Base-by-base conservation (phyloP, 2,329 filamentous ascomycete genomes). In the Graphilbum sp. region DNA sequence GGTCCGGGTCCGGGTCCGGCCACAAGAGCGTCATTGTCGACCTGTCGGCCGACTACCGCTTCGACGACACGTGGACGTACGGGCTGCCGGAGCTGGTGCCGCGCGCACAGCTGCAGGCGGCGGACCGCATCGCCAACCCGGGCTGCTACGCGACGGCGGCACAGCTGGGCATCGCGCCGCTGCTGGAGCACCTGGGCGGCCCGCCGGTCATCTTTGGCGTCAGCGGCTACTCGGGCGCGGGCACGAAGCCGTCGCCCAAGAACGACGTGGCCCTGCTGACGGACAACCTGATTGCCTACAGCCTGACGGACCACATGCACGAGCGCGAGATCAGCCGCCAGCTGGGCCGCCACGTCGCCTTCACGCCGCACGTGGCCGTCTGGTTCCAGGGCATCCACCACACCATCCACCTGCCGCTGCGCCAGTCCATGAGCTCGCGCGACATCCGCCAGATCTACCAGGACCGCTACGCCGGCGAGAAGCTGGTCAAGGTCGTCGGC, bases 381-480 rank as follows among this genome's bases (percentile, higher is more conserved):
- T 96, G 86, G 88, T 96, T 96, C 72, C 80, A 92, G 54, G 88
- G 88, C 46, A 96, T 96, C 49, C 77, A 84, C 54, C 82, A 87
- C 59, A 88, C 86, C 30, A 87, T 96, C 58, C 86, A 76, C 53
- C 83, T 96, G 36, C 88, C 88, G 12, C 67, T 98, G 9, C 79
- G 79, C 52, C 71, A 88, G 59, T 70, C 74, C 43, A 92, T 96
- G 82, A 83, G 76, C 3, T 87, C 83, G 32, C 79, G 90, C 37
- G 87, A 96, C 54, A 85, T 98, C 49, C 76, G 90, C 44, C 84
- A 94, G 53, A 66, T 96, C 41, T 98, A 93, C 67, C 88, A 96
- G 60, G 88, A 96, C 51, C 75, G 88, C 19, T 98, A 94, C 53
- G 88, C 88, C 6, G 87, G 87, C 36, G 90, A 96, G 69, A 88